Evolutionary conservation across 768 basidiomycete species (phyloP).

Genomic region (Amanita muscaria): DNA sequence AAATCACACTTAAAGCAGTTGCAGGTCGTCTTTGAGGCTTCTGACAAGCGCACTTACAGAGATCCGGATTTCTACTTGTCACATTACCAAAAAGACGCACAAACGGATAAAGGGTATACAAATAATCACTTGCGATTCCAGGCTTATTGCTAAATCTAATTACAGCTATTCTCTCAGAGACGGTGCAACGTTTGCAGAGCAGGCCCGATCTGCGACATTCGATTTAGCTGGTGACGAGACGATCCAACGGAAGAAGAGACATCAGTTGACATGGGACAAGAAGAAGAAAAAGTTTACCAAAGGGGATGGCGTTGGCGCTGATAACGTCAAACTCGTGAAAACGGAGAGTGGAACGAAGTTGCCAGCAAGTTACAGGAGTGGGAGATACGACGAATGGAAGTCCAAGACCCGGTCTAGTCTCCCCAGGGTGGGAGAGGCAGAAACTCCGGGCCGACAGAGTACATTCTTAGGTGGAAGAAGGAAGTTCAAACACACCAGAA

Average conservation of each 20-base stretch:
- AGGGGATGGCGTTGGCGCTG: slow-evolving; percentile 77
- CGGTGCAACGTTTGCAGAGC: slow-evolving; percentile 79
- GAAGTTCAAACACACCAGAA: slow-evolving; percentile 68
- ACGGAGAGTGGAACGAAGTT: slow-evolving; percentile 89
- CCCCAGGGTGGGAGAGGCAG: slow-evolving; percentile 78
- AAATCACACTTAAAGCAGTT: neutral
- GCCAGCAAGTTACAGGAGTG: slow-evolving; percentile 88
- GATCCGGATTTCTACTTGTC: slow-evolving; percentile 91
- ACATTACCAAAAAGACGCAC: slow-evolving; percentile 80
- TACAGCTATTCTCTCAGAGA: slow-evolving; percentile 81
- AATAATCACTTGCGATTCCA: neutral
- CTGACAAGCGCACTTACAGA: slow-evolving; percentile 47
- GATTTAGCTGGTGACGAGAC: slow-evolving; percentile 80
- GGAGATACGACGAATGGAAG: slow-evolving; percentile 95
- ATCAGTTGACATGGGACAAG: slow-evolving; percentile 84
- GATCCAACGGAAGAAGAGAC: slow-evolving; percentile 44
- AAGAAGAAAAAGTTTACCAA: slow-evolving; percentile 93
- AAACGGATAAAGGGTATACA: slow-evolving; percentile 85
- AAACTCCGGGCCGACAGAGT: slow-evolving; percentile 32
- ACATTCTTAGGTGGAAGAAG: slow-evolving; percentile 44
- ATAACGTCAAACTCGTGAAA: slow-evolving; percentile 89
- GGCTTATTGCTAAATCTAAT: too few species aligned
- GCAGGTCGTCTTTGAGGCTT: slow-evolving; percentile 61
- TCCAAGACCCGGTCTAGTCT: slow-evolving; percentile 62
- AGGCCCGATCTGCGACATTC: slow-evolving; percentile 72